A percentile compares a stretch with the other conserved stretches of the same genome.
Conservation (phyloP, 2,329 filamentous ascomycete genomes). For the Colletotrichum shisoi region DNA sequence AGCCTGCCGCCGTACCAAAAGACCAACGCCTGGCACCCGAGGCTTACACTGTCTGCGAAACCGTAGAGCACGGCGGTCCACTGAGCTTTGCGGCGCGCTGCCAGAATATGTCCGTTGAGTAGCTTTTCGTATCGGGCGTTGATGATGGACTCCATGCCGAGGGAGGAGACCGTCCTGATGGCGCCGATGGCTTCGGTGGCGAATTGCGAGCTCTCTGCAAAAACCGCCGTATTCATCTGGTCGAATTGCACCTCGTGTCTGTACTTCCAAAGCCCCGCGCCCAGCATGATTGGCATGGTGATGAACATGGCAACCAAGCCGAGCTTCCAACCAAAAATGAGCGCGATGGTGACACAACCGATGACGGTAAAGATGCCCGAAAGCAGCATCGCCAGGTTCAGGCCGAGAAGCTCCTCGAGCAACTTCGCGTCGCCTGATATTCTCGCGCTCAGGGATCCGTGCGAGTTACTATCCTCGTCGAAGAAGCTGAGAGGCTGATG, state of each 20-base stretch:
- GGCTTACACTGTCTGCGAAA: conserved; percentile 50
- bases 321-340: conserved; percentile 51
- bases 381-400: conserved; percentile 46
- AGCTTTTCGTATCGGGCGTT: conserved; percentile 50
- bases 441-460: conserved; percentile 44
- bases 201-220: conserved; percentile 68
- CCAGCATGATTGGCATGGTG: conserved; percentile 48
- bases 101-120: conserved; percentile 48
- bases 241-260: conserved; percentile 64
- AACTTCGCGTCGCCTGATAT: conserved; percentile 46
- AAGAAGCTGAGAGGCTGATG: conserved; percentile 46
- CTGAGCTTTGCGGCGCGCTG: conserved; percentile 46
- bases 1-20: conserved; percentile 59
- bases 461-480: conserved; percentile 45
- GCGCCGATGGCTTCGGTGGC: conserved; percentile 69
- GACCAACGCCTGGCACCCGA: conserved; percentile 58
- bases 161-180: conserved; percentile 67
- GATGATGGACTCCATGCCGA: conserved; percentile 68
- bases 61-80: conserved; percentile 49
- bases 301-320: conserved; percentile 50
- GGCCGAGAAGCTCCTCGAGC: conserved; percentile 47
- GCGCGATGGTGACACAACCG: conserved; percentile 45
- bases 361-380: conserved; percentile 45
- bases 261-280: conserved; percentile 51
- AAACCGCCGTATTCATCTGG: conserved; percentile 64